These are phyloP conservation scores for Penicillium polonicum DNA, from an alignment of 2,329 filamentous ascomycete species.

Conservation along the genomic window DNA sequence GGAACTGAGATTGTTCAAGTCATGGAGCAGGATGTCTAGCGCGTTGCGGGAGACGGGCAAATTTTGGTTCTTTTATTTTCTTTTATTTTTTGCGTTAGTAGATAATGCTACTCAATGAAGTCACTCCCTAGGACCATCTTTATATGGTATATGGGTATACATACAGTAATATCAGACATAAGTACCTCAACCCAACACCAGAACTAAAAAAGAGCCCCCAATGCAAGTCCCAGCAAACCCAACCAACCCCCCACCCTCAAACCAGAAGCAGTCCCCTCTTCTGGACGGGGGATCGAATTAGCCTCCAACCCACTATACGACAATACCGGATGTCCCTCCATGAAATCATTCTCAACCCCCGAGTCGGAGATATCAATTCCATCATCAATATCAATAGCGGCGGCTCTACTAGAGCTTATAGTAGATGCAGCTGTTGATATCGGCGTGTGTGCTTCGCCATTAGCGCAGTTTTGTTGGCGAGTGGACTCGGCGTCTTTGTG, in stretches of 20 bases:
- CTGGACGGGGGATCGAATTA: background rate
- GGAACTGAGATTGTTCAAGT: background rate
- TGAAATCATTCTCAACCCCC: background rate
- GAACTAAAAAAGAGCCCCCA: slow-evolving; percentile 5
- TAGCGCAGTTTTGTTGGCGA: slow-evolving; percentile 3
- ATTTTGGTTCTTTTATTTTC: background rate
- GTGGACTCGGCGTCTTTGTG: background rate
- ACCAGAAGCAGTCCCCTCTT: slow-evolving; percentile 1
- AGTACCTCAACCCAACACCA: background rate
- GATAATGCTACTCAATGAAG: no score
- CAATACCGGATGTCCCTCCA: background rate
- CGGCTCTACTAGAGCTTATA: background rate
- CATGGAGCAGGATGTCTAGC: background rate
- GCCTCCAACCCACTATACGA: slow-evolving; percentile 3
- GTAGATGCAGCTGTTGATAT: background rate
- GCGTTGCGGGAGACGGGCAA: background rate
- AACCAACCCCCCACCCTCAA: slow-evolving; percentile 1
- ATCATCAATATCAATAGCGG: background rate
- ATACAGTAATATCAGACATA: background rate
- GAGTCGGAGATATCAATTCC: background rate
- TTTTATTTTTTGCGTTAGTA: background rate
- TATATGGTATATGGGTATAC: no score
- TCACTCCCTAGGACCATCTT: no score
- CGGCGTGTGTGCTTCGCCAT: background rate
- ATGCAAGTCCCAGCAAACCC: slow-evolving; percentile 3